Base-by-base conservation (phyloP, 2,329 filamentous ascomycete genomes). In the Claviceps africana region DNA sequence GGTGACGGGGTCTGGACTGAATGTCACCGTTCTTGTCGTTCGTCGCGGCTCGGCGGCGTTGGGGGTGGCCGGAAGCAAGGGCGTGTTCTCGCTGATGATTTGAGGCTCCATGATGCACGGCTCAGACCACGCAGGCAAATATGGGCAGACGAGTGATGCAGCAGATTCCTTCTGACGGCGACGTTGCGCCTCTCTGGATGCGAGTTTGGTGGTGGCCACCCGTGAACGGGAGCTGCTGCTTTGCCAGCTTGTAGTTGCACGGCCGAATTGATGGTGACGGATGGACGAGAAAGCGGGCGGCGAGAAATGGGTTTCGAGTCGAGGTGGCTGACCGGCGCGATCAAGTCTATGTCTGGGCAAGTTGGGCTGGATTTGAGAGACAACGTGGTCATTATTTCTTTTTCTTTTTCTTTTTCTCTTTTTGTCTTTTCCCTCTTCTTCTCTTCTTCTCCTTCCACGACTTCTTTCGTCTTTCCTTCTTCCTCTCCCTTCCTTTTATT, bases 1-100 rank as follows among this genome's bases (percentile, higher is more conserved):
- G n/a, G 77, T 74, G 46, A 82, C 76, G 39, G 81, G 79, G 56
- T 83, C 82, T 4, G 84, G 77, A 63, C 87, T 86, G 72, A 91
- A 90, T 15, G 85, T 89, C 61, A 91, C 86, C 59, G 74, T 86
- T 57, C 85, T 79, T 49, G 72, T 61, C 17, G 74, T 70, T 55
- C 71, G 74, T 11, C 72, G 72, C 42, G 55, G 51, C 39, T 65
- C 62, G 43, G 62, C 53, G n/a, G 61, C 61, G 21, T 46, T n/a
- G 8, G 45, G 48, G 13, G 43, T 30, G 13, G 48, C 22, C 31
- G 59, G 58, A 7, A 70, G 61, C 8, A 70, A 58, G 50, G 68
- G 68, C 47, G 67, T 65, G 50, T 61, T 62, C 58, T 70, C 68
- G 59, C 57, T 57, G 13, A 58, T 53, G 28, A 53, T 51, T 50